A percentile compares a stretch with the other conserved stretches of the same genome.
phyloP scores from a whole-genome alignment of 768 basidiomycete species.

The Phylloporus sp. region DNA sequence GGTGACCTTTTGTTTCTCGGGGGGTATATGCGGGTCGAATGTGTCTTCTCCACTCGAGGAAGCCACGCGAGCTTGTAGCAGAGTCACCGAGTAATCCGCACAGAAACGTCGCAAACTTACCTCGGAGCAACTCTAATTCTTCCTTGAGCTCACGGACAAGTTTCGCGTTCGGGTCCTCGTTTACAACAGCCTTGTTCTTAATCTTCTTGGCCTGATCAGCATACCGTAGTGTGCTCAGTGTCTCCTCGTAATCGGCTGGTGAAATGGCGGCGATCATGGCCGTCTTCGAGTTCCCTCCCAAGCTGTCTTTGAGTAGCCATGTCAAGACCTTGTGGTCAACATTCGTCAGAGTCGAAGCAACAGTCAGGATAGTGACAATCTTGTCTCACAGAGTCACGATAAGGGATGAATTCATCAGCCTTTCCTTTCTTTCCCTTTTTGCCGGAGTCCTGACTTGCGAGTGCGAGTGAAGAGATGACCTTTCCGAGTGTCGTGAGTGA shows the following conservation, averaged over 20 bases:
- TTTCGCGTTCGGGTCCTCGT: constrained; percentile 99
- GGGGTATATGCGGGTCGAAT: constrained; percentile 86
- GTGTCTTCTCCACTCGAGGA: constrained; percentile 64
- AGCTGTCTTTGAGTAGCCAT: constrained; percentile 96
- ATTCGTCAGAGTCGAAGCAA: constrained; percentile 6
- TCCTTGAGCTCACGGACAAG: constrained; percentile 98
- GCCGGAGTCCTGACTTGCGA: constrained; percentile 49
- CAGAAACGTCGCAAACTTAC: constrained; percentile 34
- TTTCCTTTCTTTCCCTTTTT: constrained; percentile 91
- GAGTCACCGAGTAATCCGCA: constrained; percentile 7
- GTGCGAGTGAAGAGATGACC: constrained; percentile 88
- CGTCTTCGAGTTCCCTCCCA: constrained; percentile 96
- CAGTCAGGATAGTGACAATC: neutral
- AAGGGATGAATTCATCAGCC: constrained; percentile 91
- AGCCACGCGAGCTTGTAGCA: constrained; percentile 65
- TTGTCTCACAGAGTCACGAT: constrained; percentile 84
- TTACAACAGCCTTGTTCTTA: constrained; percentile 98
- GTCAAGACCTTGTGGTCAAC: constrained; percentile 70
- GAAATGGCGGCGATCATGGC: constrained; percentile 99
- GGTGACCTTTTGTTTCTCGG: constrained; percentile 92
- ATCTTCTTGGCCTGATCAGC: constrained; percentile 99
- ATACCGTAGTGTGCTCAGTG: constrained; percentile 92
- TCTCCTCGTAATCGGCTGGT: constrained; percentile 98
- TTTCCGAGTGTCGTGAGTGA: constrained; percentile 96
- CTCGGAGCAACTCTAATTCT: constrained; percentile 89